Base-by-base conservation (phyloP, 345 rosid species). In the Rhodomyrtus tomentosa region DNA sequence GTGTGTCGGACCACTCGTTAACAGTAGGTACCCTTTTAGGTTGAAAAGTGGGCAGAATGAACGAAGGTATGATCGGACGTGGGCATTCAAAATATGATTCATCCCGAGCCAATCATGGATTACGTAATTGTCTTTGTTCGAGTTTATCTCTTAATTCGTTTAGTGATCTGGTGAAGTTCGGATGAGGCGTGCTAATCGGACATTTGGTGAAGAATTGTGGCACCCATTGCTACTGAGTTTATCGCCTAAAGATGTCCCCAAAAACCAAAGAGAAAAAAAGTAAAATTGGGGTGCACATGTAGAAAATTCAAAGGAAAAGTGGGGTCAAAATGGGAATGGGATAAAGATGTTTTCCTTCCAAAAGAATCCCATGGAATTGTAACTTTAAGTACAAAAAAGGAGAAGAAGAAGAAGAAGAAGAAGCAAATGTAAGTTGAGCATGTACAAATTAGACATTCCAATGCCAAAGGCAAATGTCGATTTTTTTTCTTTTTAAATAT, bases 91-190 rank as follows among this genome's bases (percentile, higher is more conserved):
- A 62, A 3, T 32, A 7, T 8, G 0, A 0, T 32, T 32, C 36
- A 7, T 29, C 1, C 11, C 10, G 32, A 6, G 18, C 18, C 3
- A 1, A 1, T 6, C 0, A 6, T 59, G 38, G 10, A 29, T 29
- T 3, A 3, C 1, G 27, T 7, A 1, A 8, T 7, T 3, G 0
- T 14, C 16, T 59, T 27, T 1, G 29, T 15, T 6, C 7, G 20
- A 20, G 14, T 59, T 14, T 27, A 14, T 59, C 21, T 59, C 73
- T 59, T 15, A 3, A 14, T 59, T 14, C 16, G 2, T 27, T 15
- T 9, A 0, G 10, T 29, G 29, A 6, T 59, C 15, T 7, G 21
- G 21, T 15, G 73, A 27, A 59, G 27, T 20, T 29, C 1, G 36
- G 11, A 59, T 29, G 73, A 29, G 73, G 73, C 40, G 12, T 59